Conservation (phyloP, 2,329 filamentous ascomycete species). For the Curvularia spicifera region DNA sequence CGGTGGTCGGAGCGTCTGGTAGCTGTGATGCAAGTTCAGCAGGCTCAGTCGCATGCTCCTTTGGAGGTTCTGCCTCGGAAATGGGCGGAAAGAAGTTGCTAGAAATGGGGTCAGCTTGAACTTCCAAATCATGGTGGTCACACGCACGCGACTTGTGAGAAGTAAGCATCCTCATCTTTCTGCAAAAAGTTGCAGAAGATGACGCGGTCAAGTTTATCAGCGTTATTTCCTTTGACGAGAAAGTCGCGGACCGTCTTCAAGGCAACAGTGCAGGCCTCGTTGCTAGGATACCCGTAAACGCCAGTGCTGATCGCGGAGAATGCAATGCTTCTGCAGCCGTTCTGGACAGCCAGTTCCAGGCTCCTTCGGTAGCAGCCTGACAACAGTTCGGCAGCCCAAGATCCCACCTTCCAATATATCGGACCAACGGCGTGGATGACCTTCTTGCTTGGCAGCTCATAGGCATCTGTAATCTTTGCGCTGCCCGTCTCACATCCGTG, state of each 20-base stretch:
- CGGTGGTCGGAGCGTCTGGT: slow-evolving; percentile 57
- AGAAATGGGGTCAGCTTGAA: slow-evolving; percentile 11
- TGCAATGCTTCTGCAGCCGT: slow-evolving; percentile 73
- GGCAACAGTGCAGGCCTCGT: slow-evolving; percentile 74
- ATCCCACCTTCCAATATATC: slow-evolving; percentile 63
- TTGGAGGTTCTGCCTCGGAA: slow-evolving; percentile 18
- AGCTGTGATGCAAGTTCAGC: slow-evolving; percentile 52
- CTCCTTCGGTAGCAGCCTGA: slow-evolving; percentile 72
- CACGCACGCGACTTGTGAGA: slow-evolving; percentile 72
- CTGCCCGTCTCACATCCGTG: slow-evolving; percentile 77
- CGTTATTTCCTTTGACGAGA: slow-evolving; percentile 55
- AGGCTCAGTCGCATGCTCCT: slow-evolving; percentile 38
- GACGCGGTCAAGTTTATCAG: slow-evolving; percentile 68
- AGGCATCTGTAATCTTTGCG: slow-evolving; percentile 82
- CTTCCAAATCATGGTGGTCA: not conserved
- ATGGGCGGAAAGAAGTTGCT: slow-evolving; percentile 48
- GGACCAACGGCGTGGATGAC: slow-evolving; percentile 94
- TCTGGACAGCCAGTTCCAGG: slow-evolving; percentile 72
- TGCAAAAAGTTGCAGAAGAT: slow-evolving; percentile 84
- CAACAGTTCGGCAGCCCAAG: slow-evolving; percentile 54
- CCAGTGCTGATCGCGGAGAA: slow-evolving; percentile 89
- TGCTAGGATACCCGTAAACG: slow-evolving; percentile 83
- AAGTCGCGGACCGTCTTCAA: slow-evolving; percentile 65
- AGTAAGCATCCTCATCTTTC: slow-evolving; percentile 79
- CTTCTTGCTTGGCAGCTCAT: slow-evolving; percentile 74